Base-by-base conservation (phyloP, 768 basidiomycete genomes). In the Mrakia frigida region DNA sequence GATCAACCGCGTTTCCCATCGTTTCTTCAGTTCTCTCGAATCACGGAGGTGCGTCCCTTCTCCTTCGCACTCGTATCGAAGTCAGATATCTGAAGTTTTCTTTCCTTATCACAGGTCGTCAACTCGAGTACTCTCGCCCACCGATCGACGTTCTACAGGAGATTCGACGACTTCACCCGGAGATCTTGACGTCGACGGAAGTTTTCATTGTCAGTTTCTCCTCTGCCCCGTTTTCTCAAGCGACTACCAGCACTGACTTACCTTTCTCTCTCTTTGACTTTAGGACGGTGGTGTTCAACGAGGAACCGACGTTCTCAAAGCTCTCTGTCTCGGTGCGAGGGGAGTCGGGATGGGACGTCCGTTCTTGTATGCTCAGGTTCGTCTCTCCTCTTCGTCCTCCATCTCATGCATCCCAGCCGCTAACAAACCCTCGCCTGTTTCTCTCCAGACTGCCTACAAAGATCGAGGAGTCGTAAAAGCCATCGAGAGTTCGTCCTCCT, bases 291-390 rank as follows among this genome's bases (percentile, higher is more conserved):
- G 87, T 5, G 84, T 87, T 53, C 80, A 85, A 33, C 79, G 85
- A 11, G 87, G 86, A 0, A 86, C 86, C 87, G 86, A 87, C 74
- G 82, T 82, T 2, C 80, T 82, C 67, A 83, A 83, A 65, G 82
- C 82, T 18, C 72, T 83, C 6, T 82, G 82, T 75, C 79, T 83
- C 1, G 82, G 82, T 23, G 82, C 82, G 56, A 80, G 79, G 25
- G 82, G 81, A 50, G 82, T 83, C 10, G 82, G 82, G 9, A 80
- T 83, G 2, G 82, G 82, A 14, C 79, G 82, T 21, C 87, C 91
- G 21, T 92, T 94, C 86, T 86, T 97, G 16, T 96, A 91, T 80
- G 93, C 83, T 11, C 70, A 72, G 23, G n/a, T 31, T 3, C 5
- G 56, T 56, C 41, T 35, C 31, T 33, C 65, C 10, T 37, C 16